phyloP scores from a whole-genome alignment of 1,284 basidiomycete genomes.

The Cutaneotrichosporon spelunceum region DNA sequence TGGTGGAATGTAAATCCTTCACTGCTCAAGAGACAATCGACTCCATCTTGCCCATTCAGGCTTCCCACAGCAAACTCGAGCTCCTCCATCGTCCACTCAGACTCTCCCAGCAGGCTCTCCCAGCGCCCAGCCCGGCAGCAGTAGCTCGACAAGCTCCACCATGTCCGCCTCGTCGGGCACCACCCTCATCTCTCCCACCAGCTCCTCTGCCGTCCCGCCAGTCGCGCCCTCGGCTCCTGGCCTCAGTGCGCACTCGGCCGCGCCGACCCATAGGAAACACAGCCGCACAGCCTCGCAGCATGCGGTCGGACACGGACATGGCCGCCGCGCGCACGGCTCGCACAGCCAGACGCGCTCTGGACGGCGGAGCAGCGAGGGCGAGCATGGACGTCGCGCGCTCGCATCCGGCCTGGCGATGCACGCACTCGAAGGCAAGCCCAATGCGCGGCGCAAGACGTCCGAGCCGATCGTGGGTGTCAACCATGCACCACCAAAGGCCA shows the following conservation, averaged over 20 bases:
- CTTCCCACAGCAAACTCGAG: background rate
- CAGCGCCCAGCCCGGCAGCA: no score
- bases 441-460: conserved; percentile 27
- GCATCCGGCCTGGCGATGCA: conserved; percentile 45
- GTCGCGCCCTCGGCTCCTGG: background rate
- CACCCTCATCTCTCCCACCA: conserved; percentile 42
- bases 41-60: background rate
- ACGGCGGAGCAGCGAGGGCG: conserved; percentile 35
- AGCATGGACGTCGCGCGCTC: conserved; percentile 39
- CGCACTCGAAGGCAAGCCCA: conserved; percentile 27
- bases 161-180: conserved; percentile 43
- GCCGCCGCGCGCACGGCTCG: conserved; percentile 11
- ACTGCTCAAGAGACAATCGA: no score
- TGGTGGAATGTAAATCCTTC: conserved; percentile 1
- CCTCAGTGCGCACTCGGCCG: background rate
- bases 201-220: conserved; percentile 9
- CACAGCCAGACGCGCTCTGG: conserved; percentile 12
- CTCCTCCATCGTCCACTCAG: no score
- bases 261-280: background rate
- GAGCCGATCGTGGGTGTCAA: conserved; percentile 1
- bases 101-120: no score
- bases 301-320: background rate
- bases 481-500: conserved; percentile 4
- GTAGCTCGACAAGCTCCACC: background rate
- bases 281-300: background rate